Evolutionary conservation across 1,139 yeast genomes (phyloP).

Genomic region (Debaryomycetaceae sp.): DNA sequence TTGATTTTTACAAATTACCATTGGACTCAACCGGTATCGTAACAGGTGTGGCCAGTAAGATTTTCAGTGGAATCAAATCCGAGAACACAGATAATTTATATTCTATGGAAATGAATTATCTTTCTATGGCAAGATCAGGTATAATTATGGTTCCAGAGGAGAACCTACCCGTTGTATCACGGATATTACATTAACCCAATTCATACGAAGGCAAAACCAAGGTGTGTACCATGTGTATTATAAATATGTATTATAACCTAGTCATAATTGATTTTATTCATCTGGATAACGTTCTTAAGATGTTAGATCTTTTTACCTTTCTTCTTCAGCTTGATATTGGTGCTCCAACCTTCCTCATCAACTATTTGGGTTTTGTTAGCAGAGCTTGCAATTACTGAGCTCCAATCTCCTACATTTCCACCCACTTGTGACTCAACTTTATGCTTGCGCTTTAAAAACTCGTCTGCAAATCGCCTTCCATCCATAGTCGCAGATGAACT

Average conservation of each 20-base stretch:
- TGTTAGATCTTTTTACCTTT: constrained; percentile 28
- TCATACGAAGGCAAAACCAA: neutral
- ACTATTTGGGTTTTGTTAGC: constrained; percentile 46
- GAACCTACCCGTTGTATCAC: constrained; percentile 30
- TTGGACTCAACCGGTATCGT: constrained; percentile 66
- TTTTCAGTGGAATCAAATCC: constrained; percentile 32
- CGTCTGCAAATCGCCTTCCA: constrained; percentile 91
- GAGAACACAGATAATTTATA: constrained; percentile 13
- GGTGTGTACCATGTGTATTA: neutral
- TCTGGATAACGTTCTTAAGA: too few relatives aligned
- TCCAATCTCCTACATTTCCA: constrained; percentile 60
- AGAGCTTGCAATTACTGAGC: constrained; percentile 54
- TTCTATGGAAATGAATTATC: constrained; percentile 53
- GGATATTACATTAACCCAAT: constrained; percentile 12
- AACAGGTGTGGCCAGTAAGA: constrained; percentile 58
- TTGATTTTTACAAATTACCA: constrained; percentile 56
- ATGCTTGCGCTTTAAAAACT: constrained; percentile 75
- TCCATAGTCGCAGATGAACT: constrained; percentile 90
- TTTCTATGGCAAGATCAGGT: constrained; percentile 62
- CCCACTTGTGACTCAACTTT: constrained; percentile 62
- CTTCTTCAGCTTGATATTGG: constrained; percentile 54
- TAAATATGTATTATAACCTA: neutral
- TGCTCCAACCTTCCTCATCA: constrained; percentile 76
- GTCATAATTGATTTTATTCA: neutral
- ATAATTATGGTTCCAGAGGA: constrained; percentile 60